Base-by-base conservation (phyloP, 2,329 filamentous ascomycete genomes). In the Alternaria longipes region DNA sequence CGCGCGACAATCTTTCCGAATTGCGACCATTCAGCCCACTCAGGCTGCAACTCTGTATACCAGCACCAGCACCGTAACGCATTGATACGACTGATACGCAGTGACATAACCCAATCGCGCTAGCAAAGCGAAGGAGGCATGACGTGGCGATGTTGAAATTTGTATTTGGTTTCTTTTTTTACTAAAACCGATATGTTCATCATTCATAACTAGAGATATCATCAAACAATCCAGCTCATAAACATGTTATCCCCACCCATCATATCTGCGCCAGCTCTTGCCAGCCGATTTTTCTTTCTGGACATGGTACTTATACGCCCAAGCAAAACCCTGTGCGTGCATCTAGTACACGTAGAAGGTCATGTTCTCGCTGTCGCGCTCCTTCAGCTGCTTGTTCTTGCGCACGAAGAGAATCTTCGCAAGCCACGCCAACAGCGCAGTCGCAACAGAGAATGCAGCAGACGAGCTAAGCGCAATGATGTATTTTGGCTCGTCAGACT, bases 301-400 rank as follows among this genome's bases (percentile, higher is more conserved):
- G 0, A 6, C 28, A 18, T 22, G 12, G 16, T 24, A 22, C 4
- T n/a, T 24, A 8, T 26, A 26, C 24, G 24, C 24, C 24, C 7
- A 16, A 2, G 5, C 41, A 38, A 26, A 24, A 11, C n/a, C 12
- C 1, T 8, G 28, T 5, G 16, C 24, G 18, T 2, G 5, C 8
- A 7, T 46, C 32, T 68, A 78, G 65, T 77, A 77, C 49, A 76
- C 75, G 51, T 71, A 77, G 57, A 78, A 76, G 20, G 66, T 69
- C 36, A 65, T 63, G 3, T 62, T 62, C 56, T 75, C 74, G 26
- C 68, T 57, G 22, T 70, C 71, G 1, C 55, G 56, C 58, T 74
- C 71, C 18, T 68, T 61, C 6, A 78, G 64, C 67, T 65, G 64
- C 74, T 71, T 78, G 64, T 78, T 78, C 67, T 68, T 74, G 62